Evolutionary conservation across 305 asterid genomes (phyloP), one percentile per base, ranked within the genome.

Genomic region (Plantago lanceolata): DNA sequence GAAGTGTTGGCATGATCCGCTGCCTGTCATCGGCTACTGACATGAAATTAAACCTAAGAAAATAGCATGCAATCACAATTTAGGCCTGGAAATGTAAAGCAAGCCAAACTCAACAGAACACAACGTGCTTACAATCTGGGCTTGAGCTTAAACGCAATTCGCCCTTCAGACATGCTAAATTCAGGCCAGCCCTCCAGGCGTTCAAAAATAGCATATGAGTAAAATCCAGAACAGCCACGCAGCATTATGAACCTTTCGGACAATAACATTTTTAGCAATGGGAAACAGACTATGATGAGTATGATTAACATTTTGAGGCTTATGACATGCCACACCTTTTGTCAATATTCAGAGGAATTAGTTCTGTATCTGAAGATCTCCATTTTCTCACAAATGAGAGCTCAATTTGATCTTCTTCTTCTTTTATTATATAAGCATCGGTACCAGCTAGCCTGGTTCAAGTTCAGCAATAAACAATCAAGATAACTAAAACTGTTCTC

Each of bases 171-270:
- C 53, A 76, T 59, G 72, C 61, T 78, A 18, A 85, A 18, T 49
- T 65, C 89, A 8, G 96, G 93, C 96, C 95, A 87, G 26, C 91
- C 97, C 54, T 84, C 81, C 17, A 71, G 73, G 20, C 82, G 90
- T 47, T 85, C 93, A 19, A 87, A 71, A 45, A 80, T 82, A 17
- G 81, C 87, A 55, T 90, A 90, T n/a, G 85, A 72, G 69, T 90
- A 90, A 68, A 90, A 85, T 19, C 97, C 97, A 51, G 77, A 68
- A 63, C 62, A 65, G 43, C 96, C 97, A 2, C 96, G 90, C 70
- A 84, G 59, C 79, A 90, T 70, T 67, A 84, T 66, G 51, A 63
- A 90, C 80, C 97, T 90, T 69, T 5, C 13, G 3, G 52, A 40
- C 50, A 51, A 28, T 33, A 1, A 5, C 2, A 33, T 57, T 33